Base-by-base conservation (phyloP, 495 filamentous ascomycete species). In the Penicillium canescens region DNA sequence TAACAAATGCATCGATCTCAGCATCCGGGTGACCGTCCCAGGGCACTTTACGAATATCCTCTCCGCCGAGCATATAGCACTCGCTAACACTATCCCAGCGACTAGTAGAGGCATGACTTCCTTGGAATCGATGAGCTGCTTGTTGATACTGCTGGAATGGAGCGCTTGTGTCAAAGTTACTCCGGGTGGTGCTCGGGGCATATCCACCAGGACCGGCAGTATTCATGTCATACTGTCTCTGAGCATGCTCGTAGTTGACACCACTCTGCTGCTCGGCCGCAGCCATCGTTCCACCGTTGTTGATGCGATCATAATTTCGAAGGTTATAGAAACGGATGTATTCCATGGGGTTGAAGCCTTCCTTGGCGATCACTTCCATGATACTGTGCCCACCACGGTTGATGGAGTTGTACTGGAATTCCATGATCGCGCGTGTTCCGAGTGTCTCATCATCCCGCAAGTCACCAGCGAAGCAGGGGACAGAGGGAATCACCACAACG, bases 261-360 rank as follows among this genome's bases (percentile, higher is more conserved):
- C 91, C 91, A 42, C 83, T 84, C 33, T 78, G 68, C 21, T 79
- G 68, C 65, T 95, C 87, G 1, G 79, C 86, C 10, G 78, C 66
- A n/a, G 73, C 59, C 80, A 94, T 82, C 9, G 83, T 70, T 2
- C 70, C 72, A 33, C 83, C 86, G 14, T 76, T 78, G 70, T 96
- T 96, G 70, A 98, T 89, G 11, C 91, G 86, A 65, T 98, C 93
- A 66, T 94, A 96, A 67, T 85, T 96, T 38, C 93, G 83, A 12
- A 98, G 78, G 69, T 98, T 98, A 76, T 96, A 98, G 76, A 96
- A 98, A 24, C 88, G 82, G 60, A 98, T 95, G 70, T 96, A 96
- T 12, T 89, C 78, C 63, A 83, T 83, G 0, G 85, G 82, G 52
- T 91, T 80, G 47, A 89, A 81, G 0, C 92, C 92, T 35, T 81